Evolutionary conservation across 2,329 filamentous ascomycete genomes (phyloP).

Genomic region (Graphium sp.): DNA sequence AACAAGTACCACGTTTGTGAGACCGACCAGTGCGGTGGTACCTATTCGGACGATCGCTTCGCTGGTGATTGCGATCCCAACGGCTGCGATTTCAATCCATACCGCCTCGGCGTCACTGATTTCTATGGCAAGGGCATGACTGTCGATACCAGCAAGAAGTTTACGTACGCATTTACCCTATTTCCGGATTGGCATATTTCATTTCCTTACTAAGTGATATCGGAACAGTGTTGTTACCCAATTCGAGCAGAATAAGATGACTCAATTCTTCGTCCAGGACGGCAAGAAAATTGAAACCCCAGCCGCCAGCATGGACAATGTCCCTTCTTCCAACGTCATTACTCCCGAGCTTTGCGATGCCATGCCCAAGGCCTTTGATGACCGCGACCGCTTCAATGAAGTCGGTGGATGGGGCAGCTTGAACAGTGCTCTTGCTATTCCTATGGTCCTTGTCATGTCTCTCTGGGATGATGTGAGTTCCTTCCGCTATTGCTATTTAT

Average conservation of each 20-base stretch:
- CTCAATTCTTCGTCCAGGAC: constrained; percentile 43
- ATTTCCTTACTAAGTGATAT: not conserved
- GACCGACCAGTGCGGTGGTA: constrained; percentile 23
- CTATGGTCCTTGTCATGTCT: constrained; percentile 49
- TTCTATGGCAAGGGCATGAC: constrained; percentile 43
- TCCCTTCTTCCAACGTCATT: constrained; percentile 43
- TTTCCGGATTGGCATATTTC: not conserved
- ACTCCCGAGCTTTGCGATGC: constrained; percentile 37
- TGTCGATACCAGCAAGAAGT: constrained; percentile 36
- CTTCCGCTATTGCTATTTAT: not conserved
- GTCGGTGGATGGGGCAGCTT: constrained; percentile 40
- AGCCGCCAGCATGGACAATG: constrained; percentile 13
- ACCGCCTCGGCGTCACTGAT: constrained; percentile 39
- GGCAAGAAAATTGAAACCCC: constrained; percentile 31
- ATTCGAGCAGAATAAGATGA: constrained; percentile 27
- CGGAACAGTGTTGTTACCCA: constrained; percentile 37
- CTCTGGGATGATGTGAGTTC: constrained; percentile 27
- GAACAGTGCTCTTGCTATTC: constrained; percentile 31
- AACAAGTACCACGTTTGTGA: constrained; percentile 18
- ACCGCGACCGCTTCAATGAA: constrained; percentile 26
- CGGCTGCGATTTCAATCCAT: constrained; percentile 50
- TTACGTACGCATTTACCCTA: constrained; percentile 18
- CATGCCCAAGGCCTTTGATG: constrained; percentile 37
- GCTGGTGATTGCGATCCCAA: constrained; percentile 43
- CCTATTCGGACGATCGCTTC: constrained; percentile 31